Base-by-base conservation (phyloP, 1,284 basidiomycete species). In the Meripilus lineatus region DNA sequence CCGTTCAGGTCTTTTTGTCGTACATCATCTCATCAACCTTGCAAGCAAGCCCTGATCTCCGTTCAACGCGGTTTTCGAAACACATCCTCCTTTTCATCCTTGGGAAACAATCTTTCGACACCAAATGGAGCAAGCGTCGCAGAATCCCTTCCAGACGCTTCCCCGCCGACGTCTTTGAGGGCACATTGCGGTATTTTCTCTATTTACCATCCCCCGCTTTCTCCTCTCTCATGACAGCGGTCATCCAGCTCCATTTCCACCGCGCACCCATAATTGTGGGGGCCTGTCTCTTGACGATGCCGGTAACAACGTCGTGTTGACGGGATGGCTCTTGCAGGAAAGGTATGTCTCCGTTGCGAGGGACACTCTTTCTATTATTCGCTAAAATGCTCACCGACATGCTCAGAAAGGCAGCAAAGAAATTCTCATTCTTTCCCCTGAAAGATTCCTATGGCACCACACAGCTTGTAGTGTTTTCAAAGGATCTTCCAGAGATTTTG, bases 281-380 rank as follows among this genome's bases (percentile, higher is more conserved):
- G 66, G 78, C 13, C 71, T 93, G 47, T 68, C 73, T 49, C 57
- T 72, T 37, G 55, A 58, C 18, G 70, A 85, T 58, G 75, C 68
- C 42, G 86, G 81, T 48, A 57, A 69, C 26, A 61, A 61, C 44
- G 86, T 93, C 51, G 70, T 83, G 50, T 68, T 94, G 38, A 73
- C 84, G 15, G 91, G 91, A 32, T 90, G 86, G 84, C 67, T 91
- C 52, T 77, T 84, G 50, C 74, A 81, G 49, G 79, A 79, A 61
- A 78, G 89, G 79, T 86, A 63, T 68, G 67, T 70, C 52, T 58
- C n/a, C 55, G 51, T n/a, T 22, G 17, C 21, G 21, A 13, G 25
- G 32, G 33, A 25, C 25, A 22, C 21, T 18, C 34, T 38, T 18
- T 18, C n/a, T n/a, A n/a, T n/a, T n/a, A n/a, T 28, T 15, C 45